Base-by-base conservation (phyloP, 345 rosid species). In the Noccaea caerulescens region DNA sequence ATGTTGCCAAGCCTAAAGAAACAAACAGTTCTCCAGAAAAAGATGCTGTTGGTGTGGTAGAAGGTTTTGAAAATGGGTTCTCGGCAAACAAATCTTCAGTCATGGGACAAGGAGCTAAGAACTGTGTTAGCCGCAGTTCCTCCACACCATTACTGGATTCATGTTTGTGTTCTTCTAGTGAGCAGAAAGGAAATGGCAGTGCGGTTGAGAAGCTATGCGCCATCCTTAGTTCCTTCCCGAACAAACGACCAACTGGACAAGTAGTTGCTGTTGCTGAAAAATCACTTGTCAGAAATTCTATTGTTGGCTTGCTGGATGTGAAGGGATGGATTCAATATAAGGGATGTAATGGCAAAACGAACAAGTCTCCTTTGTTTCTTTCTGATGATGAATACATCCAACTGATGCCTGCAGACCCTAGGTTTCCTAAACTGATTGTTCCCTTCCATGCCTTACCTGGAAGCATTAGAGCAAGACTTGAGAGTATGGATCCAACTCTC, bases 231-330 rank as follows among this genome's bases (percentile, higher is more conserved):
- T 80, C 80, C 49, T 75, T 72, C 64, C 91, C 94, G 41, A 67
- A 80, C 50, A 93, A 87, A 80, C 76, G 97, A 60, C 98, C 98
- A 16, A 91, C 97, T 4, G 97, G 90, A 39, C 86, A 76, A 69
- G 96, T 93, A 60, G 85, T 91, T 11, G 88, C 94, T 58, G 79
- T 93, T 63, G 66, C 81, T 68, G 88, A 86, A 56, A 82, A 74
- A 62, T 86, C 98, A 66, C 74, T 70, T 62, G 88, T 81, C 30
- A 83, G 97, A 60, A 76, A 89, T 71, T 68, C 83, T 42, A 71
- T 93, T 37, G 85, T 86, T 51, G 98, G 97, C 45, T 91, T 88
- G 77, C 88, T 93, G 59, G 79, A 83, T 80, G 82, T 83, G 37
- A 88, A 81, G 72, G 84, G 80, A 42, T 86, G 96, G 92, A 43